Evolutionary conservation across 164 flowering plant species (phyloP).

Genomic region (Umbilicus rupestris): DNA sequence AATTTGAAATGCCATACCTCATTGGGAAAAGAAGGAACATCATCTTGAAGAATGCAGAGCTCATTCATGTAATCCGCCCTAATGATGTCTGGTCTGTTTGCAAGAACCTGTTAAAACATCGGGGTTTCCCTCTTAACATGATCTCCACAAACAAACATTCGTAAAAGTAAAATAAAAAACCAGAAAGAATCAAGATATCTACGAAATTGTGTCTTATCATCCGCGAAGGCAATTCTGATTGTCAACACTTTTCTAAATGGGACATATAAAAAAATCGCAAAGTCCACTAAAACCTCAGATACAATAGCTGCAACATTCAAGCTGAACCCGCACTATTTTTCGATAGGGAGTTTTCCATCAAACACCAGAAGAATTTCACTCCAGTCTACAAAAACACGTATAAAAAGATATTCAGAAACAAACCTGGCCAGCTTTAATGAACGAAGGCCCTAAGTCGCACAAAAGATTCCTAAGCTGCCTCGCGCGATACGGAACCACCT

Average conservation of each 20-base stretch:
- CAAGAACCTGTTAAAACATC: constrained; percentile 64
- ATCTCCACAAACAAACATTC: neutral
- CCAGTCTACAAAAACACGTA: neutral
- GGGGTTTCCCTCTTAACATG: neutral
- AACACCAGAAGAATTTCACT: neutral
- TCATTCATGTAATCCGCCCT: constrained; percentile 99
- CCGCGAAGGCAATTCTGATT: neutral
- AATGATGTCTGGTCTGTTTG: constrained; percentile 93
- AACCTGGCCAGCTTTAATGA: constrained; percentile 98
- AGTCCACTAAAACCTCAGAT: neutral
- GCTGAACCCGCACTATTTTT: neutral
- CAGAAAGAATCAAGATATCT: neutral
- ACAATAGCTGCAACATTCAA: neutral
- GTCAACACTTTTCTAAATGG: neutral
- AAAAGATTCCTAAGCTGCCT: constrained; percentile 81
- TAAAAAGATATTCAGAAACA: neutral
- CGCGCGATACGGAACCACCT: constrained; percentile 89
- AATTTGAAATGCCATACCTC: constrained; percentile 31
- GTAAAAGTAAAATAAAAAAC: neutral
- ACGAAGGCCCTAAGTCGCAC: constrained; percentile 93
- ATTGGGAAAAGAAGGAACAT: constrained; percentile 94
- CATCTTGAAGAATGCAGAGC: constrained; percentile 99
- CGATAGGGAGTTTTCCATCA: neutral
- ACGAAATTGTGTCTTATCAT: neutral
- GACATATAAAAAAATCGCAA: neutral